Percentiles rank a stretch among this genome's conserved stretches.
These are phyloP conservation scores for Fusarium decemcellulare DNA, from an alignment of 2,329 filamentous ascomycete species.

Conservation along the genomic window DNA sequence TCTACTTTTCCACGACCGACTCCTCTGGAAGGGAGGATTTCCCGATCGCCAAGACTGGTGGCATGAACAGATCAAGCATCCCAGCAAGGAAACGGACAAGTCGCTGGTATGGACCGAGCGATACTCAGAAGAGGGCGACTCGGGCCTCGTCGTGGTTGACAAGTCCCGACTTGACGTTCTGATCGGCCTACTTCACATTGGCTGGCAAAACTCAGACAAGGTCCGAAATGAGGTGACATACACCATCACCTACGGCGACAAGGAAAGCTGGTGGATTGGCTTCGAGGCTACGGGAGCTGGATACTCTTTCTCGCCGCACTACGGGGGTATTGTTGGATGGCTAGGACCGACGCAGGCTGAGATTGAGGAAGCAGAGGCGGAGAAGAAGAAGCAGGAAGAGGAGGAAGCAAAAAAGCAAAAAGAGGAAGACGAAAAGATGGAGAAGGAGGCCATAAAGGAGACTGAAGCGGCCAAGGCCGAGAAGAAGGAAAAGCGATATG, in stretches of 20 bases:
- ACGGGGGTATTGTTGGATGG: slow-evolving; percentile 59
- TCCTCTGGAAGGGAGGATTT: slow-evolving; percentile 55
- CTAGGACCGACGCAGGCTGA: slow-evolving; percentile 6
- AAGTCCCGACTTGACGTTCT: slow-evolving; percentile 55
- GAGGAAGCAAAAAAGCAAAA: slow-evolving; percentile 12
- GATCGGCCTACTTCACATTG: slow-evolving; percentile 56
- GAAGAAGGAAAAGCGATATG: neutral
- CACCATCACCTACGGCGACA: slow-evolving; percentile 59
- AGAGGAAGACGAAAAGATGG: no score
- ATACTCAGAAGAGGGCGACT: slow-evolving; percentile 60
- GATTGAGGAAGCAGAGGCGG: neutral
- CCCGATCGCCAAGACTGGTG: slow-evolving; percentile 55
- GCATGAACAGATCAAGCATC: slow-evolving; percentile 53
- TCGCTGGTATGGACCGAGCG: slow-evolving; percentile 57
- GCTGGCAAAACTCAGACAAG: slow-evolving; percentile 60
- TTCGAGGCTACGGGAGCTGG: slow-evolving; percentile 55
- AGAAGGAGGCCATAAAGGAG: neutral
- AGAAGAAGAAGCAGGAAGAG: slow-evolving; percentile 1
- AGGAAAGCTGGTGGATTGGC: slow-evolving; percentile 63
- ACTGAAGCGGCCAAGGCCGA: neutral
- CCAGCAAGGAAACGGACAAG: slow-evolving; percentile 50
- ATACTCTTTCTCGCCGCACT: slow-evolving; percentile 58
- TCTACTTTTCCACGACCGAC: slow-evolving; percentile 58
- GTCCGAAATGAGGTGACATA: slow-evolving; percentile 59
- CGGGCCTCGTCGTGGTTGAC: slow-evolving; percentile 58